A percentile compares a stretch with the other conserved stretches of the same genome.
phyloP scores from a whole-genome alignment of 75 land plant genomes.

The Picea sitchensis region DNA sequence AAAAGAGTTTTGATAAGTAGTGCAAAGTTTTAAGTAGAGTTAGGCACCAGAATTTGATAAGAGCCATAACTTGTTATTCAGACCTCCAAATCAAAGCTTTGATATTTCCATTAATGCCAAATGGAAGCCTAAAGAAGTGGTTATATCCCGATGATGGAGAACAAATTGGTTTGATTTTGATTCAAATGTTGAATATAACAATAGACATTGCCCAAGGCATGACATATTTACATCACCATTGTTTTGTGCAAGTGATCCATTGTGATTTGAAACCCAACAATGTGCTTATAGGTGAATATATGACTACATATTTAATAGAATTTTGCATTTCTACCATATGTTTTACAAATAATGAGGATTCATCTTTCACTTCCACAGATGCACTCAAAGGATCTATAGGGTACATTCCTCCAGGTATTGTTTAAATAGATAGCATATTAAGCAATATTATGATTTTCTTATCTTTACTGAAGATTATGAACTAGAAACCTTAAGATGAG shows the following conservation, averaged over 20 bases:
- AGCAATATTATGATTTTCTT: background rate
- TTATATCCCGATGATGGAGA: too few species aligned
- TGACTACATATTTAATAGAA: background rate
- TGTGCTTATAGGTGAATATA: background rate
- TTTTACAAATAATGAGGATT: background rate
- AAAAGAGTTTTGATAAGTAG: background rate
- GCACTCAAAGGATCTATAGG: background rate
- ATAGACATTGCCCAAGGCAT: conserved; percentile 1
- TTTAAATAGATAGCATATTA: background rate
- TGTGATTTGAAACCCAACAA: background rate
- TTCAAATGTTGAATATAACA: background rate
- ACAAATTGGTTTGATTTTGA: background rate
- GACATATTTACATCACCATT: background rate
- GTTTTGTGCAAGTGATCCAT: conserved; percentile 1
- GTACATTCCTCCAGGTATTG: background rate
- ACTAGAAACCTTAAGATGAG: background rate
- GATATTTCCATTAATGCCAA: conserved; percentile 26
- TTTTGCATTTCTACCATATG: background rate
- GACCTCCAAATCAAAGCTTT: background rate
- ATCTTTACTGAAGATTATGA: background rate
- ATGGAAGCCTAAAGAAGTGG: conserved; percentile 17
- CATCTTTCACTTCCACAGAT: background rate
- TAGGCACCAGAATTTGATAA: background rate
- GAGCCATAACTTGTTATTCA: background rate
- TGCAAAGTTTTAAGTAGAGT: background rate